These are phyloP conservation scores for Metschnikowia matae DNA, from an alignment of 805 yeast genomes.

Conservation along the genomic window DNA sequence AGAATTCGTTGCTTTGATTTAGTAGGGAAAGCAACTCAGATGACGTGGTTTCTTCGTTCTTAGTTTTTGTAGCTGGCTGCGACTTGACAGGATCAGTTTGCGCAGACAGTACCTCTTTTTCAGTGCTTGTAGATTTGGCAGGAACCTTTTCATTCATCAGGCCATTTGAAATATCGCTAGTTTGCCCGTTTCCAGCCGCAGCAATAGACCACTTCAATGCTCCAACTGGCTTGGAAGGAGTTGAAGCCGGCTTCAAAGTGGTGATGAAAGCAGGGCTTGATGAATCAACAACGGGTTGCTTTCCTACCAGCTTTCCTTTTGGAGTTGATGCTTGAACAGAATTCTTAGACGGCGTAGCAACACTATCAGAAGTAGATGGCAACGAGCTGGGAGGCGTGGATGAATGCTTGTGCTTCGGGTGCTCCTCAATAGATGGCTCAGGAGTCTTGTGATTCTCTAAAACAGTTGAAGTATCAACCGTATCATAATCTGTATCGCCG, in stretches of 20 bases:
- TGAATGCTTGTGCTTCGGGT: not conserved
- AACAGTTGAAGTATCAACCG: not conserved
- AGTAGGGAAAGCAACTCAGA: slow-evolving; percentile 18
- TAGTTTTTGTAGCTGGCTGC: not conserved
- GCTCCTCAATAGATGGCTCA: not conserved
- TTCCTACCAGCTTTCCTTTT: slow-evolving; percentile 13
- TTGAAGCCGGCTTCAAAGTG: slow-evolving; percentile 50
- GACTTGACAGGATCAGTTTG: not conserved
- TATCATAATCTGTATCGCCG: not conserved
- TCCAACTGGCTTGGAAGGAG: slow-evolving; percentile 51
- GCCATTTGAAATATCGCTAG: slow-evolving; percentile 3
- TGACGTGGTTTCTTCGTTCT: slow-evolving; percentile 14
- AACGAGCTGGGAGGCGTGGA: slow-evolving; percentile 1
- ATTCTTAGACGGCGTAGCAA: slow-evolving; percentile 4
- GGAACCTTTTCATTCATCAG: slow-evolving; percentile 1
- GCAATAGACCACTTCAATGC: slow-evolving; percentile 56
- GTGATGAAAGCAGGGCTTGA: slow-evolving; percentile 39
- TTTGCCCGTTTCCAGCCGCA: slow-evolving; percentile 35
- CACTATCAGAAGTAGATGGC: not conserved
- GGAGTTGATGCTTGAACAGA: slow-evolving; percentile 9
- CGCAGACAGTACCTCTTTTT: not conserved
- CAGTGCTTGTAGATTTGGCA: not conserved
- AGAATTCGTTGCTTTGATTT: slow-evolving; percentile 18
- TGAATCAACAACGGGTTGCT: slow-evolving; percentile 20
- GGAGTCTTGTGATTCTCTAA: slow-evolving; percentile 3